These are phyloP conservation scores for Thielaviopsis euricoi DNA, from an alignment of 2,329 filamentous ascomycete genomes.

Conservation along the genomic window DNA sequence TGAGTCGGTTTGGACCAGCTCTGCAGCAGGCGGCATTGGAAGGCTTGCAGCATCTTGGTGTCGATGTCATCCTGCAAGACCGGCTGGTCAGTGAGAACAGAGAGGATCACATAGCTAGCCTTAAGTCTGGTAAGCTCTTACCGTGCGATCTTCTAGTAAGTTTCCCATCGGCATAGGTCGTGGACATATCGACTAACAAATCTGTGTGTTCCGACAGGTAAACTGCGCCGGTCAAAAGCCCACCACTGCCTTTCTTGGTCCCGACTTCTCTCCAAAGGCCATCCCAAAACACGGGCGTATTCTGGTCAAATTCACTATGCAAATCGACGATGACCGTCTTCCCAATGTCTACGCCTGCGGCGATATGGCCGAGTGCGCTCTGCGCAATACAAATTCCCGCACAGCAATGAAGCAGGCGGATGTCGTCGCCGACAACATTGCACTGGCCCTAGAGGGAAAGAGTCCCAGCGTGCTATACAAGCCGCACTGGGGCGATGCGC, in stretches of 20 bases:
- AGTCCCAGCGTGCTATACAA: conserved; percentile 23
- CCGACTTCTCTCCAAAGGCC: conserved; percentile 23
- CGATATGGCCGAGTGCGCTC: conserved; percentile 38
- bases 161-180: conserved; percentile 6
- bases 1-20: conserved; percentile 33
- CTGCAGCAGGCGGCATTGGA: conserved; percentile 24
- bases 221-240: conserved; percentile 44
- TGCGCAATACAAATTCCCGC: conserved; percentile 35
- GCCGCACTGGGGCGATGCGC: conserved; percentile 28
- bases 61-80: conserved; percentile 35
- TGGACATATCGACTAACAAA: conserved; percentile 6
- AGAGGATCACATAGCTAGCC: conserved; percentile 23
- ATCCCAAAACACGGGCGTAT: conserved; percentile 33
- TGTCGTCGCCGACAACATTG: conserved; percentile 37
- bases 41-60: conserved; percentile 28
- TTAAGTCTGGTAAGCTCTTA: conserved; percentile 28
- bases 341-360: conserved; percentile 45
- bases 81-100: conserved; percentile 24
- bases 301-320: conserved; percentile 37
- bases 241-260: conserved; percentile 30
- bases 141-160: conserved; percentile 34
- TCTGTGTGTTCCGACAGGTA: conserved; percentile 23
- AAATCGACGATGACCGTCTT: conserved; percentile 31
- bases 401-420: conserved; percentile 36
- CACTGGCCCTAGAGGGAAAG: conserved; percentile 27